These are phyloP conservation scores for Annulohypoxylon moriforme DNA, from an alignment of 495 filamentous ascomycete species.

Conservation along the genomic window DNA sequence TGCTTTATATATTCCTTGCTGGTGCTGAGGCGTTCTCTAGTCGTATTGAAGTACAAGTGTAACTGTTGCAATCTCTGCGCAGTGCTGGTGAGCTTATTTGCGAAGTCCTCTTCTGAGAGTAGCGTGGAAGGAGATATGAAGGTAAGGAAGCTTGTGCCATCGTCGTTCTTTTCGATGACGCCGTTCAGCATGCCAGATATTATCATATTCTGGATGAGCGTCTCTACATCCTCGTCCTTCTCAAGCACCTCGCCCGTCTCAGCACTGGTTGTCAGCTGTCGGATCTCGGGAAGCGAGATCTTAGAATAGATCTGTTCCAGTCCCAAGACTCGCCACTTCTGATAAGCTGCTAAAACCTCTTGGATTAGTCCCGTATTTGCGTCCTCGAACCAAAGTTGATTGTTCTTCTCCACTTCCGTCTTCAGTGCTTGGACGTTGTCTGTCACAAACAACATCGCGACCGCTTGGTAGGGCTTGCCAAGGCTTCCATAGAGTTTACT, in stretches of 20 bases:
- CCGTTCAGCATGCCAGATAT: conserved; percentile 66
- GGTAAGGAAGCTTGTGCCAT: conserved; percentile 53
- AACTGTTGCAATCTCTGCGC: conserved; percentile 59
- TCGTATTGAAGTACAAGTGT: conserved; percentile 55
- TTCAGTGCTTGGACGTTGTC: conserved; percentile 66
- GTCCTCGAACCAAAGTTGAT: conserved; percentile 68
- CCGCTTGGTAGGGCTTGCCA: conserved; percentile 74
- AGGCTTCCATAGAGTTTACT: conserved; percentile 68
- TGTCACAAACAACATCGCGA: conserved; percentile 75
- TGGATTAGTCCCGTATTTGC: conserved; percentile 58
- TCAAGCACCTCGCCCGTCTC: conserved; percentile 63
- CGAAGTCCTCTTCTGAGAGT: conserved; percentile 60
- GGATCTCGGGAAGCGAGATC: conserved; percentile 64
- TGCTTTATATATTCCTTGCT: conserved; percentile 70
- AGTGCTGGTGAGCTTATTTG: conserved; percentile 55
- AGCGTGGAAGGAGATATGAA: conserved; percentile 51
- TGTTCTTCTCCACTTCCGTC: conserved; percentile 63
- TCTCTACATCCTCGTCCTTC: conserved; percentile 57
- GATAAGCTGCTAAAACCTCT: conserved; percentile 62
- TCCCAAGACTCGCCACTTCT: conserved; percentile 61
- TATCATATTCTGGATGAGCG: conserved; percentile 66
- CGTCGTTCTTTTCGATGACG: conserved; percentile 59
- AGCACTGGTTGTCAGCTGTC: conserved; percentile 59
- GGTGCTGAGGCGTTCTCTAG: conserved; percentile 66
- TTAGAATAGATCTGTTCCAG: conserved; percentile 61